Evolutionary conservation across 2,329 filamentous ascomycete genomes (phyloP).

Genomic region (Diaporthe sp.): DNA sequence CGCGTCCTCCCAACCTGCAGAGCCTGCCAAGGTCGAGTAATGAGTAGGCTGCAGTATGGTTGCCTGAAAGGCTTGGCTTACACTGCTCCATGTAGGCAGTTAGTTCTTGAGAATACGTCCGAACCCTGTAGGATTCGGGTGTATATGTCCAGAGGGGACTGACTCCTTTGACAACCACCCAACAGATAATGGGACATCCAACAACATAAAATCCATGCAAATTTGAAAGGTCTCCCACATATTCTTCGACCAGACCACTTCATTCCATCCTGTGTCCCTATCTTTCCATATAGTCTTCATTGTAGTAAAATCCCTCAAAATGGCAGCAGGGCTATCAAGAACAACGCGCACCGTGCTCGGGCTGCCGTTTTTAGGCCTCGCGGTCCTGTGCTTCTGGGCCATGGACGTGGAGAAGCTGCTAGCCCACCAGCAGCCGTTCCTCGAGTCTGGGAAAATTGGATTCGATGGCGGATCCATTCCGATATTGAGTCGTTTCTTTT

Average conservation of each 20-base stretch:
- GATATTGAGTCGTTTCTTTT: background rate
- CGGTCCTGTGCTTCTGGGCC: background rate
- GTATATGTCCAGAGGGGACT: background rate
- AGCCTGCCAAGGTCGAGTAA: background rate
- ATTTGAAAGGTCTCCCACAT: background rate
- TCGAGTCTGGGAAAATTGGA: background rate
- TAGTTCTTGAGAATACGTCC: background rate
- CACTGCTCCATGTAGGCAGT: background rate
- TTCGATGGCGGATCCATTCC: background rate
- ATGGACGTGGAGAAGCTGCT: background rate
- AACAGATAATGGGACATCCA: background rate
- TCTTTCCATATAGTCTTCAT: background rate
- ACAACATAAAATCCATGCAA: background rate
- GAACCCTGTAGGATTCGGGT: background rate
- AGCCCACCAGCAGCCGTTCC: background rate
- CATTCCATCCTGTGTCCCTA: background rate
- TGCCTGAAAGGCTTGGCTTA: constrained; percentile 1
- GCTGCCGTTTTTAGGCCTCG: background rate
- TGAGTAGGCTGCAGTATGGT: background rate
- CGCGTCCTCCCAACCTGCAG: background rate
- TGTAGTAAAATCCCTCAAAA: background rate
- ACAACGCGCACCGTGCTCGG: background rate
- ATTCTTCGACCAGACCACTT: too few relatives aligned
- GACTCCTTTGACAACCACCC: background rate
- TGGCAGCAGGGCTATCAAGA: background rate